Base-by-base conservation (phyloP, 1,139 yeast genomes). In the Yamadazyma sp. region DNA sequence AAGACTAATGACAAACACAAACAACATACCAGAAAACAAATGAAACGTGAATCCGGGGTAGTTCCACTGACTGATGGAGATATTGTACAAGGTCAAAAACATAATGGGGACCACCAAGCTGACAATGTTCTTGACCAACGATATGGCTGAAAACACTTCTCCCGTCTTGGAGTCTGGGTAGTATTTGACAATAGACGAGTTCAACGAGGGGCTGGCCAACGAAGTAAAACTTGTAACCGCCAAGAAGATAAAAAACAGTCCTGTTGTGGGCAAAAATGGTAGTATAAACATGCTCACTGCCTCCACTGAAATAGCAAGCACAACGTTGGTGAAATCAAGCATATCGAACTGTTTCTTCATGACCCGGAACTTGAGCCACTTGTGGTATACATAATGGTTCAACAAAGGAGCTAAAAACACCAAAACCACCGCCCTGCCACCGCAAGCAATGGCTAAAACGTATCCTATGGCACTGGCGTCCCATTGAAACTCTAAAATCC, bases 401-500 rank as follows among this genome's bases (percentile, higher is more conserved):
- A 68, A 33, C 10, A 67, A 22, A 3, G 75, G 73, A 3, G 68
- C 54, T 3, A 67, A 6, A 6, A 64, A 46, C 3, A 67, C 51
- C 43, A 69, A 55, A 0, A 54, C 53, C 4, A 63, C 14, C 1
- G 70, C 69, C 36, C 61, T 51, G 5, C 74, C 53, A 1, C 76
- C 48, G 35, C 87, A 83, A 1, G 73, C 46, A 1, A 73, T 41
- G 0, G 90, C 77, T 40, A 85, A 57, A 42, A 77, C 68, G 44
- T 73, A 70, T 4, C 90, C 87, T 25, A 82, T 58, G 29, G 73
- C 74, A 4, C 67, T 71, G 11, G 86, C 70, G 3, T 65, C 63
- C 86, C 92, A 83, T 12, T 70, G 52, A 56, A 79, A 85, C 32
- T 53, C 55, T 51, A 69, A 76, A 25, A 82, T 76, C 1, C 83